These are phyloP conservation scores for Fusarium citri DNA, from an alignment of 2,329 filamentous ascomycete genomes.

Conservation along the genomic window DNA sequence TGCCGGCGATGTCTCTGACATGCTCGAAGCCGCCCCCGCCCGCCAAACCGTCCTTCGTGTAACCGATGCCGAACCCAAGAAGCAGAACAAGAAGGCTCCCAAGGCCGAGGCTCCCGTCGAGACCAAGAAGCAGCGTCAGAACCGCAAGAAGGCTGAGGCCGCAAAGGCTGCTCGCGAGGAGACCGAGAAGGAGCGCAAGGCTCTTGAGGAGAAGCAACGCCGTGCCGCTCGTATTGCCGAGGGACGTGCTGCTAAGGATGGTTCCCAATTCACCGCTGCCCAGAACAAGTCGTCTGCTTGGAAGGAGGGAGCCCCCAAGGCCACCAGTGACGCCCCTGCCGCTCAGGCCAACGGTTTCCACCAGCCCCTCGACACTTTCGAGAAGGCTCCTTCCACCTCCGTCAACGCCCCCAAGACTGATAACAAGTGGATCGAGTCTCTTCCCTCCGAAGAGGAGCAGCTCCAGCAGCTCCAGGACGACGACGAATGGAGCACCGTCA, in stretches of 20 bases:
- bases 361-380: constrained; percentile 70
- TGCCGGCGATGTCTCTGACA: constrained; percentile 83
- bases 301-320: constrained; percentile 53
- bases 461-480: constrained; percentile 65
- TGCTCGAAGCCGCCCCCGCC: constrained; percentile 80
- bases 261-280: constrained; percentile 67
- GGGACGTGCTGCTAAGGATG: constrained; percentile 85
- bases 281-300: constrained; percentile 58
- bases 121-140: constrained; percentile 96
- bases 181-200: constrained; percentile 81
- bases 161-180: constrained; percentile 80
- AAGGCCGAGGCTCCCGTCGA: constrained; percentile 76
- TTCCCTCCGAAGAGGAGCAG: constrained; percentile 73
- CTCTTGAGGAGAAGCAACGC: constrained; percentile 83
- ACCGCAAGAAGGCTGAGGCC: constrained; percentile 87
- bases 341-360: constrained; percentile 51
- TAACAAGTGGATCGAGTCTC: constrained; percentile 61
- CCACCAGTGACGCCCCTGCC: constrained; percentile 47
- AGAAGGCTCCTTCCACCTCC: constrained; percentile 51
- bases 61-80: constrained; percentile 72
- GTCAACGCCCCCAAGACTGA: constrained; percentile 51
- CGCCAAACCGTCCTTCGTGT: constrained; percentile 83
- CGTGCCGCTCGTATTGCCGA: constrained; percentile 84
- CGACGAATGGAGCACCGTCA: constrained; percentile 72
- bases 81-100: constrained; percentile 71